Evolutionary conservation across 2,329 filamentous ascomycete genomes (phyloP), one percentile per base, ranked within the genome.

Genomic region (Cytospora chrysosperma): DNA sequence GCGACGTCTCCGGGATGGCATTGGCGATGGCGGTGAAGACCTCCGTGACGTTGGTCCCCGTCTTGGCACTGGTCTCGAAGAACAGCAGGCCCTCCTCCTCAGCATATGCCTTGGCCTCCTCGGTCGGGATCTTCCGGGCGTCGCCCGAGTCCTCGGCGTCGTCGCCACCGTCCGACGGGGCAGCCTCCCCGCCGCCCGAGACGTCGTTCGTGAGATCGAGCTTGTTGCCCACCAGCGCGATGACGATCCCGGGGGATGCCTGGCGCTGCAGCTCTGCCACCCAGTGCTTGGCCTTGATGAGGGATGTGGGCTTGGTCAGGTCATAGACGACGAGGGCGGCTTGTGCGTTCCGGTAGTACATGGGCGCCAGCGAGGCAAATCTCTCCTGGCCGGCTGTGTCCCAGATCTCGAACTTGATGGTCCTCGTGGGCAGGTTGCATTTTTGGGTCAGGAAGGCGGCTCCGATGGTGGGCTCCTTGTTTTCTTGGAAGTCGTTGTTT

Each of bases 331-430:
- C 94, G 70, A 99, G 90, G 17, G 95, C 95, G 68, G 93, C 93
- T 81, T 98, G 94, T 58, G 95, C 95, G 76, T 99, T 98, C 78
- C 94, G 93, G 83, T 98, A 98, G 85, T 99, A 99, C 95, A 98
- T 98, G 72, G 94, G 95, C 59, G 95, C 95, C 66, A 98, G 87
- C 58, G 91, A 96, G 71, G 94, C 94, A 75, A 98, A 99, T 68
- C 94, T 92, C 82, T 99, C 94, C 79, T 99, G 94, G 74, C 94
- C 94, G 51, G 95, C 94, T 19, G 94, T 98, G 81, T 99, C 94
- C 94, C 94, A 99, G 73, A 99, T 98, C 77, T 94, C 91, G 74
- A 94, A 94, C 77, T 92, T 92, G 81, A 94, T 94, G 69, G 92
- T 97, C 75, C 94, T 87, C 72, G 89, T 93, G 37, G 94, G 94